Conservation (phyloP, 129 eudicot species). For the Kitagawia praeruptora region DNA sequence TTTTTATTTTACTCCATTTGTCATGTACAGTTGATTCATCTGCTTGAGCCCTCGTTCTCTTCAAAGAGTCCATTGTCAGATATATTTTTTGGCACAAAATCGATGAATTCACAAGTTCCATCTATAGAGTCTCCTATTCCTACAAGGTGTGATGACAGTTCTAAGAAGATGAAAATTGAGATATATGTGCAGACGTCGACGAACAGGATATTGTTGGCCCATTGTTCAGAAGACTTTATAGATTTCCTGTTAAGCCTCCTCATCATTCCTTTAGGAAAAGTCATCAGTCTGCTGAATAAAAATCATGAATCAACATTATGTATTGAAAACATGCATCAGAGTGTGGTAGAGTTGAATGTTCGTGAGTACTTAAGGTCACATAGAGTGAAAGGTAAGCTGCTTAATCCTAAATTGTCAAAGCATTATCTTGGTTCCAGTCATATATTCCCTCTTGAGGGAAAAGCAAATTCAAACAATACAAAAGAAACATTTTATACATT, state of each 20-base stretch:
- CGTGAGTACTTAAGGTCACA: slow-evolving; percentile 24
- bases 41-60: too few species aligned
- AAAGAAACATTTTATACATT: too few species aligned
- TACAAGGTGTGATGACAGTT: too few species aligned
- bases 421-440: slow-evolving; percentile 20
- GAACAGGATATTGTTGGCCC: slow-evolving; percentile 30
- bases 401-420: slow-evolving; percentile 17
- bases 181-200: slow-evolving; percentile 27
- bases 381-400: slow-evolving; percentile 18
- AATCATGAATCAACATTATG: slow-evolving; percentile 14
- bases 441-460: too few species aligned
- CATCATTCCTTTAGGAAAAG: slow-evolving; percentile 30
- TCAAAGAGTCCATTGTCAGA: too few species aligned
- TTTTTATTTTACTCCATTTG: too few species aligned
- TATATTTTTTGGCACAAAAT: too few species aligned
- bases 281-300: slow-evolving; percentile 6
- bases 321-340: slow-evolving; percentile 20
- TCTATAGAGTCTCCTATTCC: too few species aligned
- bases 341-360: slow-evolving; percentile 20
- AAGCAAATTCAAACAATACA: too few species aligned
- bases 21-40: too few species aligned
- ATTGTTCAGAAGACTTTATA: slow-evolving; percentile 26
- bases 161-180: too few species aligned
- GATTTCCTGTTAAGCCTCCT: slow-evolving; percentile 37
- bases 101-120: too few species aligned